These are phyloP conservation scores for Xenoacremonium recifei DNA, from an alignment of 2,329 filamentous ascomycete genomes.

Conservation along the genomic window DNA sequence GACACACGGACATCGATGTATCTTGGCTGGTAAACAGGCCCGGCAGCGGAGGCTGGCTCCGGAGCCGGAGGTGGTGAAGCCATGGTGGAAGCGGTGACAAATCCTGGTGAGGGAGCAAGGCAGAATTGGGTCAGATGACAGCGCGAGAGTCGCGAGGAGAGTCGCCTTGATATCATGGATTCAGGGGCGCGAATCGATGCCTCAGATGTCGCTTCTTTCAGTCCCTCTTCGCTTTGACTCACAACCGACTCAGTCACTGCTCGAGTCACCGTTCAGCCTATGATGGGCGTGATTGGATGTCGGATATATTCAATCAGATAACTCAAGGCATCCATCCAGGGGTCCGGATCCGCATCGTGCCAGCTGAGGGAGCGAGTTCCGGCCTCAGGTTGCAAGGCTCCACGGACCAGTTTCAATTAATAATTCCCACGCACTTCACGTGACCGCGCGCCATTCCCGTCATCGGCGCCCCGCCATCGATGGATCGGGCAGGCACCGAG, in stretches of 20 bases:
- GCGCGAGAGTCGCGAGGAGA: slow-evolving; percentile 12
- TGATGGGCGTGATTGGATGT: too few species aligned
- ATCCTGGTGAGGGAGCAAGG: too few species aligned
- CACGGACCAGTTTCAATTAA: too few species aligned
- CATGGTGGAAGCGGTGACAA: too few species aligned
- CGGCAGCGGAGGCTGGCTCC: slow-evolving; percentile 14
- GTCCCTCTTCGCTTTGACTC: too few species aligned
- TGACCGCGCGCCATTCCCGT: slow-evolving; percentile 19
- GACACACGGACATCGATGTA: slow-evolving; percentile 61
- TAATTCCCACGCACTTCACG: slow-evolving; percentile 21
- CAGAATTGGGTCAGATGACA: too few species aligned
- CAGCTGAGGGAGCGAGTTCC: too few species aligned
- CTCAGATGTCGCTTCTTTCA: neutral
- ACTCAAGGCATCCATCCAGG: too few species aligned
- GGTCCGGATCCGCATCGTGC: too few species aligned
- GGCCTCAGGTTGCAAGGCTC: too few species aligned
- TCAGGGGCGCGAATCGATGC: neutral
- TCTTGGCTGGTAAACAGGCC: slow-evolving; percentile 39
- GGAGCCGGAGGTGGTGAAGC: slow-evolving; percentile 17
- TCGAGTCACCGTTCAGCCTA: too few species aligned
- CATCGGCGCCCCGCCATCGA: slow-evolving; percentile 16
- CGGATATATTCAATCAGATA: too few species aligned
- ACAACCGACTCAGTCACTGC: neutral
- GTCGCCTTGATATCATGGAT: slow-evolving; percentile 21
- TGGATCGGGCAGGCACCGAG: slow-evolving; percentile 10